phyloP scores from a whole-genome alignment of 2,329 filamentous ascomycete genomes.

The Akanthomyces dipterigenus region DNA sequence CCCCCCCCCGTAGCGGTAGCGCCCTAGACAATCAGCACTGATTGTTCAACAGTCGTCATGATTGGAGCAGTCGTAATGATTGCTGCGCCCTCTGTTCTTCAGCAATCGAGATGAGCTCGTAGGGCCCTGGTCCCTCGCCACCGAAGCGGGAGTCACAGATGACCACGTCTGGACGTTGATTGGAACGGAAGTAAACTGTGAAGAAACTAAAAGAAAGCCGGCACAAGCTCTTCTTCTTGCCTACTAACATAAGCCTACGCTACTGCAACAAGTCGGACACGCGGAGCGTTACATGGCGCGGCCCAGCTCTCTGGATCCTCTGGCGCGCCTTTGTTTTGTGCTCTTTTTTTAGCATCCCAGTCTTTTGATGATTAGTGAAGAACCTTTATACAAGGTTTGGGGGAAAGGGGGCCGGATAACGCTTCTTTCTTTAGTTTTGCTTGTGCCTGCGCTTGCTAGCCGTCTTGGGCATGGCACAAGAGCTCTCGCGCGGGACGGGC shows the following conservation, averaged over 20 bases:
- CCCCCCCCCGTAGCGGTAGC: background rate
- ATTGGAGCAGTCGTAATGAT: background rate
- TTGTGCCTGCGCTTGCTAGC: background rate
- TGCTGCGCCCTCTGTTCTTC: background rate
- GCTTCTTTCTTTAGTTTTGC: background rate
- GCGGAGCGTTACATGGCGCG: constrained; percentile 4
- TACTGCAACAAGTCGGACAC: background rate
- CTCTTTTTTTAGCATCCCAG: constrained; percentile 13
- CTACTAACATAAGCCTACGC: no score
- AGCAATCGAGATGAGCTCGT: background rate
- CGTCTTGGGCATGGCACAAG: background rate
- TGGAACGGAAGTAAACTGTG: background rate
- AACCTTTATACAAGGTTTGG: background rate
- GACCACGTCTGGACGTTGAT: background rate
- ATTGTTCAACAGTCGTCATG: background rate
- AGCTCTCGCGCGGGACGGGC: no score
- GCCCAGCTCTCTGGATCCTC: background rate
- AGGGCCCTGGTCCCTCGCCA: no score
- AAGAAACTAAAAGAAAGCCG: background rate
- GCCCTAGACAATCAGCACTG: background rate
- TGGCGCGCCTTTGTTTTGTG: background rate
- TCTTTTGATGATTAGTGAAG: background rate
- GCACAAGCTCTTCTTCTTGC: background rate
- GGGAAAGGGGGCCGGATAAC: background rate
- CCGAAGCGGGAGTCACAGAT: no score